Percentiles rank a stretch among this genome's conserved stretches.
Evolutionary conservation across 441 rosid species (phyloP).

Genomic region (Flueggea neowawraea): DNA sequence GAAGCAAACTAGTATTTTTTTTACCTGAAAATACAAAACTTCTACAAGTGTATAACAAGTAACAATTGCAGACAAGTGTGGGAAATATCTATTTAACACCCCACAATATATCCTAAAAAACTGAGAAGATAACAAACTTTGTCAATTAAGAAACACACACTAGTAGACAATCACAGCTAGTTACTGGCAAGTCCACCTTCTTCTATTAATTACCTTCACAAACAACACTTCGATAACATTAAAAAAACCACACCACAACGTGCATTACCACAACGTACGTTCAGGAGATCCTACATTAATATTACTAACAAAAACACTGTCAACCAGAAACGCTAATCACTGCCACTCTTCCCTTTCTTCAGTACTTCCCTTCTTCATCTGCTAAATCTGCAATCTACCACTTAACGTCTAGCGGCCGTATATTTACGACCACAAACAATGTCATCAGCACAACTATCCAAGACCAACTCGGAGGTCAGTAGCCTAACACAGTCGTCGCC

Average conservation of each 20-base stretch:
- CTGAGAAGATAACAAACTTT: too few species aligned
- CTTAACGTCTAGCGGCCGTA: too few species aligned
- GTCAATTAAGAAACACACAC: too few species aligned
- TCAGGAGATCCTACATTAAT: slow-evolving; percentile 13
- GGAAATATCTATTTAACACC: too few species aligned
- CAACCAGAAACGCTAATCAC: too few species aligned
- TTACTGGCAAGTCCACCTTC: slow-evolving; percentile 19
- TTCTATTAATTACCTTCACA: slow-evolving; percentile 23
- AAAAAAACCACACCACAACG: slow-evolving; percentile 30
- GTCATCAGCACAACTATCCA: slow-evolving; percentile 44
- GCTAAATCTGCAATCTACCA: too few species aligned
- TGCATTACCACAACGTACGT: slow-evolving; percentile 21
- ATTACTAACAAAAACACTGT: too few species aligned
- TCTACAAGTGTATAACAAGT: too few species aligned
- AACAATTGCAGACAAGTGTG: too few species aligned
- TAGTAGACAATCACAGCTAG: slow-evolving; percentile 19
- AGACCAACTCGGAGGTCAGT: slow-evolving; percentile 92
- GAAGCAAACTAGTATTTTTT: too few species aligned
- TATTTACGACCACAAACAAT: slow-evolving; percentile 7
- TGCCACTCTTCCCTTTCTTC: neutral
- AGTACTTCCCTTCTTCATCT: neutral
- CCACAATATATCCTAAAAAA: too few species aligned
- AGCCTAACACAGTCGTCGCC: slow-evolving; percentile 81
- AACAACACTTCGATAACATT: slow-evolving; percentile 21
- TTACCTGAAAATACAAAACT: too few species aligned